These are phyloP conservation scores for Arachis monticola DNA, from an alignment of 331 rosid genomes.

Conservation along the genomic window DNA sequence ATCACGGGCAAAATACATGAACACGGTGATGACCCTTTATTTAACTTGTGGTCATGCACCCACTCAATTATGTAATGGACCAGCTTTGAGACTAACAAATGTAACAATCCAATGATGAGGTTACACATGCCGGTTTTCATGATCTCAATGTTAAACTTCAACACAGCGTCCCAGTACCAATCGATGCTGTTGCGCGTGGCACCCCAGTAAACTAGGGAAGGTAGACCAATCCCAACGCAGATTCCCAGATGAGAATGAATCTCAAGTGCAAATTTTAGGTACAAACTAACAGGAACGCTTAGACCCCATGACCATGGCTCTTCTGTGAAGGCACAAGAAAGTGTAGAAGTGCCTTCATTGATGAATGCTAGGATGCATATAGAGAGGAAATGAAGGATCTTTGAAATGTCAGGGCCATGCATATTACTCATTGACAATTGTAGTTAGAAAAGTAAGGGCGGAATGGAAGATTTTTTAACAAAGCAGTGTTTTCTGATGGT, in stretches of 20 bases:
- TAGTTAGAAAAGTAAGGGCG: too few relatives aligned
- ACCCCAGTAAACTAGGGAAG: conserved; percentile 52
- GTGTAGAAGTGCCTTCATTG: conserved; percentile 51
- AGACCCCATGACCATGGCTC: conserved; percentile 53
- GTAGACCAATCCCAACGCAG: conserved; percentile 46
- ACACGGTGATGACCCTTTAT: background rate
- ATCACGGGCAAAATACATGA: background rate
- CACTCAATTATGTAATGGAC: conserved; percentile 35
- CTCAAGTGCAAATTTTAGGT: conserved; percentile 50
- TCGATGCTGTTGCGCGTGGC: conserved; percentile 43
- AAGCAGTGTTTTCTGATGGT: conserved; percentile 4
- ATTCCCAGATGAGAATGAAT: conserved; percentile 49
- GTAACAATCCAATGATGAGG: conserved; percentile 40
- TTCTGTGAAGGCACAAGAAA: conserved; percentile 36
- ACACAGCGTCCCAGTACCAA: conserved; percentile 39
- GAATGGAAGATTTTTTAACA: background rate
- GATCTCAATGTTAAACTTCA: conserved; percentile 41
- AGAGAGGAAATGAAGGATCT: conserved; percentile 43
- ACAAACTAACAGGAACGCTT: conserved; percentile 46
- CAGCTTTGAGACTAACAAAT: conserved; percentile 36
- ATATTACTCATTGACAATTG: background rate
- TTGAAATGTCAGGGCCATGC: conserved; percentile 35
- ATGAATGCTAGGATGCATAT: conserved; percentile 45
- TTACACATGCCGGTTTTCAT: conserved; percentile 44
- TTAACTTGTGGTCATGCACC: conserved; percentile 30